Percentiles rank a stretch among this genome's conserved stretches.
phyloP scores from a whole-genome alignment of 768 basidiomycete species.

The Mycena vulgaris region DNA sequence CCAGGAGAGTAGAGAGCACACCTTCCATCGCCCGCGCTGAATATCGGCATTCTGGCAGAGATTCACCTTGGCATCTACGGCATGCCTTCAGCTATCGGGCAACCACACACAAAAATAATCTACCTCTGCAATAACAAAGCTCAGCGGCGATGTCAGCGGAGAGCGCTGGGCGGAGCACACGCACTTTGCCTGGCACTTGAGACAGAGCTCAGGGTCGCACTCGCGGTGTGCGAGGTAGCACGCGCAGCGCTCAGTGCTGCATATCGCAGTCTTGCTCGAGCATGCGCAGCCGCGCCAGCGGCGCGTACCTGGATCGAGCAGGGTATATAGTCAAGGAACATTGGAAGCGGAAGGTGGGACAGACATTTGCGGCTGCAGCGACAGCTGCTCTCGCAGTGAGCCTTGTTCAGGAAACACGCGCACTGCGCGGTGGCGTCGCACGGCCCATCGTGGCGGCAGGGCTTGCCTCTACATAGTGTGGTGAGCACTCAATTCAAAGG shows the following conservation, averaged over 20 bases:
- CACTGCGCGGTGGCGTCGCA: constrained; percentile 63
- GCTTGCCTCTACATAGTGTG: constrained; percentile 54
- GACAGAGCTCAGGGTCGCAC: constrained; percentile 80
- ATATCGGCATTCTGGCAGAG: constrained; percentile 66
- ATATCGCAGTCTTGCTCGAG: constrained; percentile 47
- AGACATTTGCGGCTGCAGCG: constrained; percentile 67
- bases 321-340: background rate
- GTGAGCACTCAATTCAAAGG: background rate
- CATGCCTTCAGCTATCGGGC: background rate
- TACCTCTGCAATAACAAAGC: constrained; percentile 40
- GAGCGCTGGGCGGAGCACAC: constrained; percentile 33
- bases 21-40: constrained; percentile 63
- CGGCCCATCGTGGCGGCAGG: constrained; percentile 71
- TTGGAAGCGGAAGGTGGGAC: constrained; percentile 27
- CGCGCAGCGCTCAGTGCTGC: constrained; percentile 62
- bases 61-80: constrained; percentile 47
- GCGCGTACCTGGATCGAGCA: constrained; percentile 59
- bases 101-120: background rate
- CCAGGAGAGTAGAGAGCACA: constrained; percentile 39
- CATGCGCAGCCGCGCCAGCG: constrained; percentile 75
- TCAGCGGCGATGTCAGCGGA: background rate
- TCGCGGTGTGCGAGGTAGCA: constrained; percentile 69
- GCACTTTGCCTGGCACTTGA: constrained; percentile 65
- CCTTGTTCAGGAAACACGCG: constrained; percentile 63
- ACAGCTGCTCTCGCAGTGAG: constrained; percentile 72